These are phyloP conservation scores for Aspergillus biplanus DNA, from an alignment of 495 filamentous ascomycete species.

Conservation along the genomic window DNA sequence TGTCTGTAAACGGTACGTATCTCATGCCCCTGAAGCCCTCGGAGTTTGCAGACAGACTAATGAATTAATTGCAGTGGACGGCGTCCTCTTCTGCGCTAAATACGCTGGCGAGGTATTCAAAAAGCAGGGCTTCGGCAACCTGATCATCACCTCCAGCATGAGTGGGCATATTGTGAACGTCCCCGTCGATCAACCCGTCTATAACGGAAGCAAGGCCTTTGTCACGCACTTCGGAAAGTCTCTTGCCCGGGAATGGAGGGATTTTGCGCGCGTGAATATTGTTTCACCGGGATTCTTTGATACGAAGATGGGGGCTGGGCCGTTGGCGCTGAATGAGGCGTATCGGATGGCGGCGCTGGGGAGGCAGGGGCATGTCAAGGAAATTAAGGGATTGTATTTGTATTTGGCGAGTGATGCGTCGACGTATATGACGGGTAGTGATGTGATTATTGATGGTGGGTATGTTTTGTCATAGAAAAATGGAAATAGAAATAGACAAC, in stretches of 20 bases:
- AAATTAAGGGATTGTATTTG: slow-evolving; percentile 67
- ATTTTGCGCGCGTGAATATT: slow-evolving; percentile 65
- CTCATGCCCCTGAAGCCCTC: background rate
- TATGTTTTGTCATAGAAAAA: slow-evolving; percentile 43
- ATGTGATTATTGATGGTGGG: slow-evolving; percentile 65
- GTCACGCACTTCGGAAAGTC: slow-evolving; percentile 68
- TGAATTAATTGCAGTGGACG: slow-evolving; percentile 31
- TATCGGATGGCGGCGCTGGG: slow-evolving; percentile 66
- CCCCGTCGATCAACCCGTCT: slow-evolving; percentile 64
- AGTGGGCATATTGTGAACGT: slow-evolving; percentile 78
- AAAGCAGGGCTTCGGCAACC: slow-evolving; percentile 57
- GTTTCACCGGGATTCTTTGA: slow-evolving; percentile 72
- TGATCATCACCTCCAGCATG: slow-evolving; percentile 80
- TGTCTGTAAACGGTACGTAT: slow-evolving; percentile 44
- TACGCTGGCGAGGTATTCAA: slow-evolving; percentile 63
- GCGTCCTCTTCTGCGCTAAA: slow-evolving; percentile 39
- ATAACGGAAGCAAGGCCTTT: slow-evolving; percentile 71
- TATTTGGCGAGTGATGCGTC: slow-evolving; percentile 66
- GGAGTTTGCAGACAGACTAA: background rate
- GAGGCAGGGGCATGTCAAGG: slow-evolving; percentile 60
- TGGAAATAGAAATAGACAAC: slow-evolving; percentile 9
- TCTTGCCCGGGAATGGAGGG: slow-evolving; percentile 71
- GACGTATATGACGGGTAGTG: slow-evolving; percentile 70
- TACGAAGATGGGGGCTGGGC: slow-evolving; percentile 60
- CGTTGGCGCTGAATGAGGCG: slow-evolving; percentile 55